These are phyloP conservation scores for Mesotaenium endlicherianum DNA, from an alignment of 139 green algal genomes.

Conservation along the genomic window DNA sequence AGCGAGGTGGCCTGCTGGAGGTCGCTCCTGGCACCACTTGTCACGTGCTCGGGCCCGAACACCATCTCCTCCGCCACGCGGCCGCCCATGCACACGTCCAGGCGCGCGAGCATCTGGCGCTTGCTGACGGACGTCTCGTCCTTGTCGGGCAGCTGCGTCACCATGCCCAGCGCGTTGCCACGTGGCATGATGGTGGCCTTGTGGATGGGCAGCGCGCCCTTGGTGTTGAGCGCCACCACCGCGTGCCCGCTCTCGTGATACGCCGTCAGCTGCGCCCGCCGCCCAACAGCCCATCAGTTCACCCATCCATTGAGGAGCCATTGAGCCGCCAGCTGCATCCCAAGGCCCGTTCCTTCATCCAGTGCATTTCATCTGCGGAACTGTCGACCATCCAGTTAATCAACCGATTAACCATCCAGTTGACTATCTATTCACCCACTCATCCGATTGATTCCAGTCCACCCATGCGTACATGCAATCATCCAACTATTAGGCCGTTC, in stretches of 20 bases:
- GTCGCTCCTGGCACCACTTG: constrained; percentile 74
- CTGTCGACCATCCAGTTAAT: too few relatives aligned
- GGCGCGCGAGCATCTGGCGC: constrained; percentile 86
- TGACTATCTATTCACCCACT: too few relatives aligned
- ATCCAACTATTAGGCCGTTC: too few relatives aligned
- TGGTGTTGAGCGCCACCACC: constrained; percentile 83
- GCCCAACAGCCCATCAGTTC: too few relatives aligned
- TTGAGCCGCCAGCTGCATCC: too few relatives aligned
- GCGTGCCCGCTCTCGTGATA: constrained; percentile 93
- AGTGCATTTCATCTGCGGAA: too few relatives aligned
- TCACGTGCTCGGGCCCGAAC: constrained; percentile 66
- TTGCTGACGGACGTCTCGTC: constrained; percentile 73
- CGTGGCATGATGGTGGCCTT: constrained; percentile 89
- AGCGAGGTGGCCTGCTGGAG: constrained; percentile 73
- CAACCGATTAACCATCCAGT: too few relatives aligned
- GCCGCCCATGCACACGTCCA: constrained; percentile 97
- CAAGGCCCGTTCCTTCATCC: too few relatives aligned
- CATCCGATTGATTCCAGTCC: too few relatives aligned
- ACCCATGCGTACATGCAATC: too few relatives aligned
- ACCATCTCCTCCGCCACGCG: constrained; percentile 91
- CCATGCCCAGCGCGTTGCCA: constrained; percentile 91
- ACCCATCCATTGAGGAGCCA: too few relatives aligned
- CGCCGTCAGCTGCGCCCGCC: constrained; percentile 72
- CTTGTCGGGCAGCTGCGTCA: constrained; percentile 85
- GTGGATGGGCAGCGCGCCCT: constrained; percentile 74